Base-by-base conservation (phyloP, 805 yeast genomes). In the Grigorovia transvaalensis region DNA sequence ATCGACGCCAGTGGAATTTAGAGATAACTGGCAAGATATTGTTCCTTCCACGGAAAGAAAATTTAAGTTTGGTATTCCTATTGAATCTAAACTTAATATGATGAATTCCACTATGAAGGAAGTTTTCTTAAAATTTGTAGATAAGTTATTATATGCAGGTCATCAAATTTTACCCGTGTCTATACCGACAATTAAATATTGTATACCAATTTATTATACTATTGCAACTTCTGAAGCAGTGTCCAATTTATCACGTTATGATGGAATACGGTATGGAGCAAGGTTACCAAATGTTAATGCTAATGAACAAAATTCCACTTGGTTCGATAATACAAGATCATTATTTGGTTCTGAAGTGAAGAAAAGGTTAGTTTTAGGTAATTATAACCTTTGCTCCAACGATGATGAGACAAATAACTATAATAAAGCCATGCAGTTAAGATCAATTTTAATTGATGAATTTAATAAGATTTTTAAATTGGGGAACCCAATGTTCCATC, bases 141-240 rank as follows among this genome's bases (percentile, higher is more conserved):
- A 59, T 11, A 62, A 60, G 12, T 65, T 93, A 4, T 64, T 71
- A 38, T 62, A 68, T 0, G 51, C 60, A 38, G 85, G 87, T 15
- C 76, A 70, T 43, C 75, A 74, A 9, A 66, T 93, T 1, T 71
- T 73, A 17, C 75, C 82, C 0, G 80, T 93, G 1, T 81, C 93
- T 0, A 64, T 91, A 0, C 95, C 96, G 6, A 71, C 84, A 0
- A 69, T 89, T 9, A 76, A 76, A 53, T 69, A 74, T 50, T 76
- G 90, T 27, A 68, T 93, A 17, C 89, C 95, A 29, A 79, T 88
- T 0, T 93, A 93, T 67, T 91, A 86, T 64, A 85, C 96, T 0
- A 59, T 95, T 41, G 90, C 93, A 1, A 85, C 96, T 0, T 85
- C 96, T 0, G 99, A 93, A 62, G 98, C 97, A 0, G 83, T 95